These are phyloP conservation scores for Cerioporus squamosus DNA, from an alignment of 1,284 basidiomycete genomes.

Conservation along the genomic window DNA sequence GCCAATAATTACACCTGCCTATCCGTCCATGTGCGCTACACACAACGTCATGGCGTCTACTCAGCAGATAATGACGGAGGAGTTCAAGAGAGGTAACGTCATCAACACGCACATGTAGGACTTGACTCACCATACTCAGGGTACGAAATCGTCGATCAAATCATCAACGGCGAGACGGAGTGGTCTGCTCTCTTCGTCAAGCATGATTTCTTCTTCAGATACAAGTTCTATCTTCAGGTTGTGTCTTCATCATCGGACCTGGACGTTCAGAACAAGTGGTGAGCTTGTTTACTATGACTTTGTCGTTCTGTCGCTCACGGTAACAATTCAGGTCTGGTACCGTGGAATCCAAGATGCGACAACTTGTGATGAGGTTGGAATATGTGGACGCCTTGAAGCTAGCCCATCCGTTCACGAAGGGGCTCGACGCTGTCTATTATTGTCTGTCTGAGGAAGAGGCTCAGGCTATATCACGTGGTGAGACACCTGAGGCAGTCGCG, in stretches of 20 bases:
- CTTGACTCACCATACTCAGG: conserved; percentile 47
- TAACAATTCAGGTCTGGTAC: conserved; percentile 41
- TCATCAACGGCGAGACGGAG: conserved; percentile 80
- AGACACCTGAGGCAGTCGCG: conserved; percentile 74
- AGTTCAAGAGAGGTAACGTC: conserved; percentile 85
- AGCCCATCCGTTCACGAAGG: conserved; percentile 95
- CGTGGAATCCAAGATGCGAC: conserved; percentile 94
- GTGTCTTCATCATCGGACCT: conserved; percentile 88
- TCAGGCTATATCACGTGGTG: conserved; percentile 83
- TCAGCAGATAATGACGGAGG: conserved; percentile 95
- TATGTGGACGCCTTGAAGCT: conserved; percentile 89
- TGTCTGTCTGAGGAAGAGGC: conserved; percentile 90
- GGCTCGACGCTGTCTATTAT: conserved; percentile 88
- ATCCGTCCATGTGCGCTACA: conserved; percentile 98
- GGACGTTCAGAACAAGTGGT: conserved; percentile 96
- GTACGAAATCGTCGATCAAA: conserved; percentile 91
- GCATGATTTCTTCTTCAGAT: conserved; percentile 97
- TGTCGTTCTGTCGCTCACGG: neutral
- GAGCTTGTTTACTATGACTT: conserved; percentile 28
- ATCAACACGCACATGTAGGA: neutral
- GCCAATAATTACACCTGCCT: conserved; percentile 99
- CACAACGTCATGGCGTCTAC: conserved; percentile 98
- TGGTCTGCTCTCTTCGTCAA: conserved; percentile 94
- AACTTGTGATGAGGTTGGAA: conserved; percentile 97
- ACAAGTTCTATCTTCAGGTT: conserved; percentile 97